Percentiles rank a stretch among this genome's conserved stretches.
These are phyloP conservation scores for Cryphonectria parasitica DNA, from an alignment of 2,329 filamentous ascomycete genomes.

Conservation along the genomic window DNA sequence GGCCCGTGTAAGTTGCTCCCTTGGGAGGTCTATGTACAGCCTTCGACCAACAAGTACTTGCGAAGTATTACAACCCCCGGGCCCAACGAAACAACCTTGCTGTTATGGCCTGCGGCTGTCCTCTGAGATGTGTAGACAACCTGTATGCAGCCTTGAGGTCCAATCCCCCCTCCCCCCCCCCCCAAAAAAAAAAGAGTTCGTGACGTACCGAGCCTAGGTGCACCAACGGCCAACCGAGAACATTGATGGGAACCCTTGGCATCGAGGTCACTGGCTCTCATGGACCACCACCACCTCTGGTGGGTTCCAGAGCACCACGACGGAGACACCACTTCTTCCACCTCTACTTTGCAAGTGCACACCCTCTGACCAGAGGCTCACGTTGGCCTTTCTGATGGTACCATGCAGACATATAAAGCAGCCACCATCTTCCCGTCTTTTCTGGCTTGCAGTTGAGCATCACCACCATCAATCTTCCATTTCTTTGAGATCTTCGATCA, in stretches of 20 bases:
- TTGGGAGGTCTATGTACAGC: slow-evolving; percentile 23
- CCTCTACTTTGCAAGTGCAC: slow-evolving; percentile 25
- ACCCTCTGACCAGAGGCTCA: slow-evolving; percentile 26
- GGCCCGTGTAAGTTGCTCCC: slow-evolving; percentile 24
- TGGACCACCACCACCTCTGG: slow-evolving; percentile 20
- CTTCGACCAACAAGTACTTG: slow-evolving; percentile 25
- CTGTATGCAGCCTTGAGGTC: slow-evolving; percentile 23
- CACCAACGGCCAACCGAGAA: slow-evolving; percentile 25
- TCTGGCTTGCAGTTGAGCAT: slow-evolving; percentile 16
- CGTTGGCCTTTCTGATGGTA: slow-evolving; percentile 21
- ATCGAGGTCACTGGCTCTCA: slow-evolving; percentile 18
- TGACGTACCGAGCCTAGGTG: slow-evolving; percentile 28
- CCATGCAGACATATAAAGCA: slow-evolving; percentile 26
- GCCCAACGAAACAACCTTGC: slow-evolving; percentile 14
- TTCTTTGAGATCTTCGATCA: slow-evolving; percentile 11
- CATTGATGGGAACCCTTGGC: slow-evolving; percentile 14
- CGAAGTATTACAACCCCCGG: slow-evolving; percentile 24
- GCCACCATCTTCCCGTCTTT: slow-evolving; percentile 15
- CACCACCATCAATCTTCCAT: slow-evolving; percentile 26
- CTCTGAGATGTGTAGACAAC: slow-evolving; percentile 12
- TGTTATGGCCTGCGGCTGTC: slow-evolving; percentile 14
- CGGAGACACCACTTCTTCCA: slow-evolving; percentile 18
- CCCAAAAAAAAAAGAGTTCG: slow-evolving; percentile 5
- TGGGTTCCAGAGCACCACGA: slow-evolving; percentile 19
- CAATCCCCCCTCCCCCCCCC: too few relatives aligned